Percentiles rank a stretch among this genome's conserved stretches.
phyloP scores from a whole-genome alignment of 352 stramenopile species.

The Phytopythium oedochilum region DNA sequence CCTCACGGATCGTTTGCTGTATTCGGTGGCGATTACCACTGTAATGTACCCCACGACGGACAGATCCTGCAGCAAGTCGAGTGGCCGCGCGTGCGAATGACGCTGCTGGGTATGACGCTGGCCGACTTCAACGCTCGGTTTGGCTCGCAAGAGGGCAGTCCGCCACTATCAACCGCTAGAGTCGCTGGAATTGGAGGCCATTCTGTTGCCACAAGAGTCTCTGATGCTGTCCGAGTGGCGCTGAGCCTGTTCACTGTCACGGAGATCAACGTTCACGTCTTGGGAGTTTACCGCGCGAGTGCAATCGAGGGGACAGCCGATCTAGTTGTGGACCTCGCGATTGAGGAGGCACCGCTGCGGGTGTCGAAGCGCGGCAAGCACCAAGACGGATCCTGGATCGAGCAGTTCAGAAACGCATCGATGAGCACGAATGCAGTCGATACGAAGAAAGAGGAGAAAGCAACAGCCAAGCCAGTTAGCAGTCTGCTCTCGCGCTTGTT shows the following conservation, averaged over 20 bases:
- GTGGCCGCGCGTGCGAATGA: constrained; percentile 24
- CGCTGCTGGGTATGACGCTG: constrained; percentile 13
- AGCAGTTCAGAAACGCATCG: not conserved
- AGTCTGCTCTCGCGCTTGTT: not conserved
- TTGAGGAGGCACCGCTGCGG: not conserved
- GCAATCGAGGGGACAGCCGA: not conserved
- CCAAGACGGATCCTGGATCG: not conserved
- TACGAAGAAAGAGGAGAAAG: not conserved
- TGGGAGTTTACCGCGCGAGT: not conserved
- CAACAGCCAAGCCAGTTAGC: not conserved
- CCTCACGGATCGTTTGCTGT: constrained; percentile 20
- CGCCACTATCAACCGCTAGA: not conserved
- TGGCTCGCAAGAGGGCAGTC: not conserved
- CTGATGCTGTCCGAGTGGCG: constrained; percentile 14
- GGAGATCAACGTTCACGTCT: constrained; percentile 14
- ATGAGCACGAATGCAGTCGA: no score
- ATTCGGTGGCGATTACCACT: constrained; percentile 20
- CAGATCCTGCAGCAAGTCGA: constrained; percentile 39
- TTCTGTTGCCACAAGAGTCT: not conserved
- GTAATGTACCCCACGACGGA: constrained; percentile 19
- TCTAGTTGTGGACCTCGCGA: not conserved
- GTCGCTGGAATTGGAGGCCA: not conserved
- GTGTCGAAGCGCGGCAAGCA: not conserved
- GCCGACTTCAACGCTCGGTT: constrained; percentile 6
- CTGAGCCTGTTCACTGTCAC: constrained; percentile 15